These are phyloP conservation scores for Erodium trifolium DNA, from an alignment of 441 rosid species.

Conservation along the genomic window DNA sequence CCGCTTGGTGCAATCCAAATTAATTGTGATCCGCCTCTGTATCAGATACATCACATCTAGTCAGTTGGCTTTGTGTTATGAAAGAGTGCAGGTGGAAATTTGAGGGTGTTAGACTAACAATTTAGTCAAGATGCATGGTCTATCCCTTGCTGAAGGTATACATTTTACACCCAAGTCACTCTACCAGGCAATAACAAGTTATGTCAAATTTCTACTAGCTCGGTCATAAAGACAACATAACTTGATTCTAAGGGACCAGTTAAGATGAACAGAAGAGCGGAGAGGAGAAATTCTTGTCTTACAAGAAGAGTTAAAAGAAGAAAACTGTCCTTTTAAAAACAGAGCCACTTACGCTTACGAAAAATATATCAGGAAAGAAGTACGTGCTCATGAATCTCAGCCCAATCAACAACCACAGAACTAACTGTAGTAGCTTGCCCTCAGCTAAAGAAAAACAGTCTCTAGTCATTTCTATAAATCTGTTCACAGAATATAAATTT, in stretches of 20 bases:
- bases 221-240: not conserved
- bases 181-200: not conserved
- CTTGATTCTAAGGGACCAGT: not conserved
- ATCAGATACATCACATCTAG: conserved; percentile 13
- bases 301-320: not conserved
- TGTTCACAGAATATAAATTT: not conserved
- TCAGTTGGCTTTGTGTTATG: conserved; percentile 10
- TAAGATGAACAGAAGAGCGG: not conserved
- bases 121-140: not conserved
- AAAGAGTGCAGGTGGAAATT: conserved; percentile 5
- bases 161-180: not conserved
- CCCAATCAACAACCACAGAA: not conserved
- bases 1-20: conserved; percentile 98
- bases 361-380: not conserved
- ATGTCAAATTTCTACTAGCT: not conserved
- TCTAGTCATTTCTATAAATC: not conserved
- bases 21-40: conserved; percentile 72
- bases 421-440: not conserved
- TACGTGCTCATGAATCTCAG: not conserved
- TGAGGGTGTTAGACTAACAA: not conserved
- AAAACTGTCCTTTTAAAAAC: not conserved
- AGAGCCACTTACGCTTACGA: not conserved
- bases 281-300: not conserved
- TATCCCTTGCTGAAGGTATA: not conserved
- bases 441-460: not conserved